These are phyloP conservation scores for Melampsora abietis-canadensis DNA, from an alignment of 1,284 basidiomycete genomes.

Conservation along the genomic window DNA sequence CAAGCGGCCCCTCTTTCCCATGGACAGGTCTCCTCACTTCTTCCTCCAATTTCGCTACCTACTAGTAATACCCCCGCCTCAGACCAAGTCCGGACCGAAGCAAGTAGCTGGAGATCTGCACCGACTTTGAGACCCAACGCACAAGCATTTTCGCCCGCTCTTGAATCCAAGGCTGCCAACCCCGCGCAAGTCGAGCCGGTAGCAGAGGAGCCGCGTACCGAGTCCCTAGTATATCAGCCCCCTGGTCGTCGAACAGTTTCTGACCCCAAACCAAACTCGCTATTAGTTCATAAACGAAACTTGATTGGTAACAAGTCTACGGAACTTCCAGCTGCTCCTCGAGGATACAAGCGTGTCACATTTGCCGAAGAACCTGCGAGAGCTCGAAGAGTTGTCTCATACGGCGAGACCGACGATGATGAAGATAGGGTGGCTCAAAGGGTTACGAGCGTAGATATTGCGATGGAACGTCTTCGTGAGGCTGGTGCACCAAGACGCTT, in stretches of 20 bases:
- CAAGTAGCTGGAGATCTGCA: slow-evolving; percentile 19
- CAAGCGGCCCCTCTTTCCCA: not conserved
- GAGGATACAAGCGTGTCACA: slow-evolving; percentile 30
- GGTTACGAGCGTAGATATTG: slow-evolving; percentile 30
- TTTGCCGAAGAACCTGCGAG: slow-evolving; percentile 31
- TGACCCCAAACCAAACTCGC: slow-evolving; percentile 17
- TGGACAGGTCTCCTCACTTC: not conserved
- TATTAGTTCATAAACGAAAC: not conserved
- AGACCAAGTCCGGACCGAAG: not conserved
- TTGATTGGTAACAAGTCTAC: not conserved
- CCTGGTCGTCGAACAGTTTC: slow-evolving; percentile 38
- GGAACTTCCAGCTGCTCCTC: not conserved
- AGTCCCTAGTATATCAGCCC: slow-evolving; percentile 26
- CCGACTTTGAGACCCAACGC: slow-evolving; percentile 32
- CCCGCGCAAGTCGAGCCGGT: not conserved
- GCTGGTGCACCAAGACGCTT: slow-evolving; percentile 23
- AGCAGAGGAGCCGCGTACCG: not conserved
- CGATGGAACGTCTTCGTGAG: slow-evolving; percentile 31
- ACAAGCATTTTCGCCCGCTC: slow-evolving; percentile 25
- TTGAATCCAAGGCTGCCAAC: not conserved
- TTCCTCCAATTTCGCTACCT: slow-evolving; percentile 36
- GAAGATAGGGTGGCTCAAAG: slow-evolving; percentile 7
- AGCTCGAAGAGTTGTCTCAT: slow-evolving; percentile 20
- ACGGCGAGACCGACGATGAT: slow-evolving; percentile 15
- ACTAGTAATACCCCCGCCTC: not conserved